Evolutionary conservation across 352 stramenopile species (phyloP), one percentile per base, ranked within the genome.

Genomic region (Phytophthora pseudosyringae): DNA sequence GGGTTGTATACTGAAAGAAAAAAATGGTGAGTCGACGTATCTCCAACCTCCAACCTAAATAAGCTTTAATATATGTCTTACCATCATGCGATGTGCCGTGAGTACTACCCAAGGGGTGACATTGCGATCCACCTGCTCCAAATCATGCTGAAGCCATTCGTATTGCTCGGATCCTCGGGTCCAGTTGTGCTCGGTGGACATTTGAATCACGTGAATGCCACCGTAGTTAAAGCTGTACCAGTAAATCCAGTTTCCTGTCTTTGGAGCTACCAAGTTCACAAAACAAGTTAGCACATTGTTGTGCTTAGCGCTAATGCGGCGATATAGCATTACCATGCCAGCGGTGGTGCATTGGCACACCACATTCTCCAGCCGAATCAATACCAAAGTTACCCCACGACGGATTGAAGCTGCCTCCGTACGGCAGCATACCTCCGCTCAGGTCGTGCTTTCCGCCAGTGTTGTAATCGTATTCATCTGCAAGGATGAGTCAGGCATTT

Each of bases 151-250:
- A 33, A 98, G 76, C 85, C 91, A 98, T 39, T 80, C 52, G 51
- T 96, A 93, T 69, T 98, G 95, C 36, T 70, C 53, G 6, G 89
- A 98, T 43, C 89, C 90, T 54, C 64, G 67, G 1, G 83, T 90
- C 67, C 94, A 86, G 72, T 98, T 86, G 71, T 98, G 90, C 69
- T 98, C 95, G 3, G 78, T 91, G 2, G 82, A 95, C 44, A 98
- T 82, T 65, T 97, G 86, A 48, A 98, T 86, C 5, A 96, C 95
- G 52, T 98, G 90, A 26, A 98, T 70, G 10, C 81, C 83, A 2
- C 67, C 80, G 53, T 96, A 95, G 49, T 97, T 68, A 57, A 97
- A 98, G n/a, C 85, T 97, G 73, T 98, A 92, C 88, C 90, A 94
- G 59, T 89, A 94, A 52, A 93, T 74, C 49, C 69, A 80, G 18